These are phyloP conservation scores for Vigna angularis DNA, from an alignment of 306 rosid species.

Conservation along the genomic window DNA sequence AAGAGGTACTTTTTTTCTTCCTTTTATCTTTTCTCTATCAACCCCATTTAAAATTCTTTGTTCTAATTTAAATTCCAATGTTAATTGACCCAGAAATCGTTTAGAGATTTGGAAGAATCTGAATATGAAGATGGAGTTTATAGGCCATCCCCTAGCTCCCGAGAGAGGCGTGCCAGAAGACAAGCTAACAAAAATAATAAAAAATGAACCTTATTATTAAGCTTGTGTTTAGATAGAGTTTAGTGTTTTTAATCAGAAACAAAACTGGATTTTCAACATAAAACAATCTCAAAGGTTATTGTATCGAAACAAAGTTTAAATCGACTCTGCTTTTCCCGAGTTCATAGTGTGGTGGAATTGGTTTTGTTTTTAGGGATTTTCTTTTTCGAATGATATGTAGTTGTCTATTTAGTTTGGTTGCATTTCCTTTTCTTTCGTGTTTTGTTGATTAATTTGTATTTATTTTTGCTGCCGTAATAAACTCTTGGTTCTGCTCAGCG, in stretches of 20 bases:
- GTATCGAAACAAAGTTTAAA: too few relatives aligned
- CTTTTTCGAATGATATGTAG: background rate
- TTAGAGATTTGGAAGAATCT: conserved; percentile 57
- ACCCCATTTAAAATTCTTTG: background rate
- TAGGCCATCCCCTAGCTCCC: conserved; percentile 59
- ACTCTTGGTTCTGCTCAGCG: too few relatives aligned
- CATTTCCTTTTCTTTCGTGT: conserved; percentile 28
- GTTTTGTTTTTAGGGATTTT: background rate
- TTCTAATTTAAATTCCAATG: background rate
- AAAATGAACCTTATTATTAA: background rate
- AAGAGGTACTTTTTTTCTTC: conserved; percentile 54
- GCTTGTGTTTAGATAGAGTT: background rate
- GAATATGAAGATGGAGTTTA: conserved; percentile 60
- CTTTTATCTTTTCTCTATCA: background rate
- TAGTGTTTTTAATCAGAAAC: too few relatives aligned
- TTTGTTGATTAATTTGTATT: conserved; percentile 4
- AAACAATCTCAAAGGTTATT: background rate
- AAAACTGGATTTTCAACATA: too few relatives aligned
- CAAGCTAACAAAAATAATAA: conserved; percentile 58
- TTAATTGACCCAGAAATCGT: conserved; percentile 60
- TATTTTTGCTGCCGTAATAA: background rate
- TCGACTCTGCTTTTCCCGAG: background rate
- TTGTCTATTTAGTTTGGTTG: conserved; percentile 26
- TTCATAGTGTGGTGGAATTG: conserved; percentile 5
- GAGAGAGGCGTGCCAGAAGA: conserved; percentile 70